Base-by-base conservation (phyloP, 257 asterid genomes). In the Solanum sitiens region DNA sequence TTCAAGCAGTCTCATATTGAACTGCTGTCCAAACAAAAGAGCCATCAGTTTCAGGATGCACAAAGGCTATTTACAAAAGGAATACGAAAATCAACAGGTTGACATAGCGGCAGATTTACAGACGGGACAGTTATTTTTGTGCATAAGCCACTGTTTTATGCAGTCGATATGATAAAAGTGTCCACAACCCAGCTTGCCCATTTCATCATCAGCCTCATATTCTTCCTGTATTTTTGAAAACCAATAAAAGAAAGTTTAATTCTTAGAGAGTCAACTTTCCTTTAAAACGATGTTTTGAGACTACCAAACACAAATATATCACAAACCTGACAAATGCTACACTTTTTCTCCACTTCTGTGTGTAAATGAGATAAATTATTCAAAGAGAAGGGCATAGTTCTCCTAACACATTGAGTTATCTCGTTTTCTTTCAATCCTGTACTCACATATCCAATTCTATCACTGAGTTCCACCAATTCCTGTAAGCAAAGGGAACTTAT, bases 241-340 rank as follows among this genome's bases (percentile, higher is more conserved):
- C 63, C 40, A 50, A 25, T 63, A 9, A 42, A 72, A 23, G 1
- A 53, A 16, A 16, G 67, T 47, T 27, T 45, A 77, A 1, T 11
- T 80, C 45, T 33, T n/a, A 86, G 68, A 56, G 23, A 72, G 84
- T 35, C 76, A 18, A 16, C 18, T 27, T 80, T 45, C 16, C 25
- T 25, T 0, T 47, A 0, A 27, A 16, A 80, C 25, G 0, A 80
- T 13, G 20, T 80, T 45, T 5, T 18, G 16, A 27, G 67, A 27
- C 30, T 15, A 27, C 30, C 25, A 0, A 45, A 80, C 1, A 8
- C 25, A 80, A 45, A 79, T 27, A 27, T 79, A 53, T 23, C 83
- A 87, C 90, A 14, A 89, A 96, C 98, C 98, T 95, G 98, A 92
- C 98, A 96, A 85, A 96, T 92, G 88, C 95, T 94, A 96, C 98